phyloP scores from a whole-genome alignment of 257 asterid species.

The Pogostemon cablin region DNA sequence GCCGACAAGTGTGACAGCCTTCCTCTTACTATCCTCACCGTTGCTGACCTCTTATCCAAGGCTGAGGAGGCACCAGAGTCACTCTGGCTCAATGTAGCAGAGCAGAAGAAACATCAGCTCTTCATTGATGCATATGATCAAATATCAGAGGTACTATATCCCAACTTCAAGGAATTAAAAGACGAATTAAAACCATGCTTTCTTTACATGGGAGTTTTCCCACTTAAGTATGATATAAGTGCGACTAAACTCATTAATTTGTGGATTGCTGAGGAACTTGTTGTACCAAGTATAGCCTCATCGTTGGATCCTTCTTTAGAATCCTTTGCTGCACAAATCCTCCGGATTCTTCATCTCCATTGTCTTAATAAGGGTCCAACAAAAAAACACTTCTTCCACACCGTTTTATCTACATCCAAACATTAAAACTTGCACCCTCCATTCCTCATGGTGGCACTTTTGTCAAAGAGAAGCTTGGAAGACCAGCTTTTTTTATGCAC shows the following conservation, averaged over 20 bases:
- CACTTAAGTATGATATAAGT: not conserved
- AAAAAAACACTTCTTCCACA: too few species aligned
- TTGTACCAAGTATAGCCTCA: not conserved
- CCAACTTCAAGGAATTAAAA: conserved; percentile 27
- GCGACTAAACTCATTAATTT: not conserved
- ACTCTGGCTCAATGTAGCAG: not conserved
- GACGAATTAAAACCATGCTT: conserved; percentile 3
- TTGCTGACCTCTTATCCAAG: not conserved
- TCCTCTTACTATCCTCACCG: conserved; percentile 2
- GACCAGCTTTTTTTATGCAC: too few species aligned
- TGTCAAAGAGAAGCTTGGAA: too few species aligned
- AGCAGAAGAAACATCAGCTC: not conserved
- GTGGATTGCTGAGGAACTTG: conserved; percentile 26
- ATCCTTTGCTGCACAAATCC: not conserved
- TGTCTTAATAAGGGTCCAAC: not conserved
- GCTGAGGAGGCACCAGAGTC: not conserved
- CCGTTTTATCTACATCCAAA: too few species aligned
- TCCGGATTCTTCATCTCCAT: not conserved
- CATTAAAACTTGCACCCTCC: not conserved
- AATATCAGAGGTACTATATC: conserved; percentile 10
- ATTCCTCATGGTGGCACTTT: not conserved
- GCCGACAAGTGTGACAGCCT: conserved; percentile 27
- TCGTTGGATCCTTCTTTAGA: not conserved
- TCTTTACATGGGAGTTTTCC: conserved; percentile 20
- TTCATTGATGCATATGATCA: conserved; percentile 16